Base-by-base conservation (phyloP, 495 filamentous ascomycete genomes). In the Penicillium ochrochloron region DNA sequence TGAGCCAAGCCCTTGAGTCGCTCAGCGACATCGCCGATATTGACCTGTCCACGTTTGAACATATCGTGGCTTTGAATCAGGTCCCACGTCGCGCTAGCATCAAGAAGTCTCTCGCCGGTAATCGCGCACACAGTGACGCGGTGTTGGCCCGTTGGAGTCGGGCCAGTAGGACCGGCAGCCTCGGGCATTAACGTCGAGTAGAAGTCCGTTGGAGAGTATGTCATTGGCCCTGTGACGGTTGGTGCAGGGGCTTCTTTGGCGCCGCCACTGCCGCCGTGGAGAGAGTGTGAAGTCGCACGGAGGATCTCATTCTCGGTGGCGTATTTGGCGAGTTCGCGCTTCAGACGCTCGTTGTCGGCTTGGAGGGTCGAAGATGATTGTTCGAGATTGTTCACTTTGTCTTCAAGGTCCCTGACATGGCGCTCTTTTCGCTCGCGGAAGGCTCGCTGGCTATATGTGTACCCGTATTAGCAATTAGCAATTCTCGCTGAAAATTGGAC, bases 341-440 rank as follows among this genome's bases (percentile, higher is more conserved):
- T 92, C 8, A 97, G 80, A 19, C 90, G 90, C 76, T 94, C 92
- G 71, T 96, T 96, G 71, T 96, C 92, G 34, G 86, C 84, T 63
- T 82, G 77, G 0, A 91, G 72, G 23, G 76, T 77, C 17, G 73
- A 75, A 11, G 83, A 85, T 62, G 78, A 76, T 64, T 85, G 80
- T 75, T 93, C 89, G 25, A 96, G 84, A 57, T 82, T 85, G 59
- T 85, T 88, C 41, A 97, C 88, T 70, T 96, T 95, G 56, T 86
- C 84, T 78, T 98, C 94, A 34, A 98, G 89, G 59, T 97, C 92
- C 73, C 91, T 91, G 54, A 97, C 92, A 69, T 96, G 94, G 48
- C 89, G 87, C 73, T 97, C 95, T 78, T 97, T 99, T 66, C 95
- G 90, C 75, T 99, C 95, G 61, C 95, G 92, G 75, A 97, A 99